Evolutionary conservation across 2,329 filamentous ascomycete species (phyloP), one percentile per base, ranked within the genome.

Genomic region (Helotiales sp.): DNA sequence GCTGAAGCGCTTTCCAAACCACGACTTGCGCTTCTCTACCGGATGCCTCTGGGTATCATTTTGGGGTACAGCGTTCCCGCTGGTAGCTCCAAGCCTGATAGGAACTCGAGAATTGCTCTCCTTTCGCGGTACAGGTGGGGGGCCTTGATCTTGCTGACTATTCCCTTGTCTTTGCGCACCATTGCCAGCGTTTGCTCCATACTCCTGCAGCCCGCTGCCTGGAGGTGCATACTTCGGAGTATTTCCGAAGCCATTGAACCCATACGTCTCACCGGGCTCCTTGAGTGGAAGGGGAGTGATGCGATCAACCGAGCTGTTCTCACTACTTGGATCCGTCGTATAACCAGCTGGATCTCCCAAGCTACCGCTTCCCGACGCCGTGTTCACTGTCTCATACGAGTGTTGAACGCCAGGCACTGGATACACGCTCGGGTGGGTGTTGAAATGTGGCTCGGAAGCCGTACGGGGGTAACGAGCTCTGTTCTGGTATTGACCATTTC

Each of bases 221-320:
- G 75, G 74, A 5, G 72, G 73, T 47, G 69, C 63, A 54, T 71
- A 71, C 30, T 77, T 73, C 0, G 76, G 75, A 13, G 67, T 70
- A 30, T 69, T 71, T 12, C 78, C 78, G 58, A 79, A 70, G 29
- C 67, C 67, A 36, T 60, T 68, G 62, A 87, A 87, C 51, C 88
- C 88, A 66, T 90, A 90, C 62, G 81, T 82, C 54, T 89, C 87
- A 5, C 75, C 69, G 7, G 81, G 79, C 49, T 86, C 81, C 25
- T 79, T 81, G 66, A 82, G 82, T 12, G 79, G 76, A 5, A 79
- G 77, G 52, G 86, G 82, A 57, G 80, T 77, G 24, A 86, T 78
- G 61, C 91, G 87, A 70, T 96, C 91, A 66, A 96, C 84, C 1
- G 91, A 96, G 76, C 91, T 96, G 75, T 96, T 96, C 70, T 96